Evolutionary conservation across 805 yeast genomes (phyloP).

Genomic region (Priceomyces carsonii): DNA sequence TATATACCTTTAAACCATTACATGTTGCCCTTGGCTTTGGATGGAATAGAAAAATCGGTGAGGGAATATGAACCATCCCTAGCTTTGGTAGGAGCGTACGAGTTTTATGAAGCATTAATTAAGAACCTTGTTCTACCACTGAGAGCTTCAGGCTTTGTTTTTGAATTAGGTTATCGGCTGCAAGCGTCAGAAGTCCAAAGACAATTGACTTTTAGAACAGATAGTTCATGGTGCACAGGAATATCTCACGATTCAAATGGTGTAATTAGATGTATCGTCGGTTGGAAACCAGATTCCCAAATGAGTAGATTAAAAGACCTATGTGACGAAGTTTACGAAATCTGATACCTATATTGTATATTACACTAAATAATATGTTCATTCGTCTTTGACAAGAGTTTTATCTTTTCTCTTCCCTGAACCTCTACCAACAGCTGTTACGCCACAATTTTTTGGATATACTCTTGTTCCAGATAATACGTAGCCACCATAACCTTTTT

Average conservation of each 20-base stretch:
- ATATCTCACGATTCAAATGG: constrained; percentile 50
- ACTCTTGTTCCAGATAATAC: constrained; percentile 78
- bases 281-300: constrained; percentile 44
- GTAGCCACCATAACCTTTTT: constrained; percentile 91
- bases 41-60: constrained; percentile 66
- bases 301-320: constrained; percentile 9
- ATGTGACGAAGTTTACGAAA: constrained; percentile 8
- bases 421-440: constrained; percentile 71
- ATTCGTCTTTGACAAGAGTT: too few species aligned
- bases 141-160: constrained; percentile 59
- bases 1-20: constrained; percentile 61
- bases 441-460: constrained; percentile 58
- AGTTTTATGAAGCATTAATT: constrained; percentile 64
- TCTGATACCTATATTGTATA: constrained; percentile 1
- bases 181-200: constrained; percentile 53
- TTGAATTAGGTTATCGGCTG: constrained; percentile 67
- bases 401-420: constrained; percentile 24
- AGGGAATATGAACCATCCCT: constrained; percentile 67
- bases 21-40: constrained; percentile 22
- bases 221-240: constrained; percentile 51
- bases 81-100: constrained; percentile 79
- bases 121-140: constrained; percentile 41
- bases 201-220: constrained; percentile 8
- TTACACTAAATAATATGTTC: background rate
- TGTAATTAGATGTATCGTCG: constrained; percentile 61